A percentile compares a stretch with the other conserved stretches of the same genome.
These are phyloP conservation scores for Acephala macrosclerotiorum DNA, from an alignment of 2,329 filamentous ascomycete species.

Conservation along the genomic window DNA sequence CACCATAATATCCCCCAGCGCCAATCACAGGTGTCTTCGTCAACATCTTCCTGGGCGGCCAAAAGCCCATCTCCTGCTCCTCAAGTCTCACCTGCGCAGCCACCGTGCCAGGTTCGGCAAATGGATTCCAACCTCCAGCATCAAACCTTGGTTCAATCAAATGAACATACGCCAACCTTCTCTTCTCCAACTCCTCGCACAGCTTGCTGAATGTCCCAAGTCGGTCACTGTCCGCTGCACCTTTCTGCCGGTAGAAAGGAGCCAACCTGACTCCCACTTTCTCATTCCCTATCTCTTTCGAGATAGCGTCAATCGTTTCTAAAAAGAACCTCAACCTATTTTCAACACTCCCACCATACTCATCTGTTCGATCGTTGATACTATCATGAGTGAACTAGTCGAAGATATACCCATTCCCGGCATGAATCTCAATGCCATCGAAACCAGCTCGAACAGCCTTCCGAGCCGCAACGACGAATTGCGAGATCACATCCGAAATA, in stretches of 20 bases:
- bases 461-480: not conserved
- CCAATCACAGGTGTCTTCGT: conserved; percentile 46
- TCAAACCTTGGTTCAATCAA: not conserved
- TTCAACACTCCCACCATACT: not conserved
- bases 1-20: conserved; percentile 20
- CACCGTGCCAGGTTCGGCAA: not conserved
- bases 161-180: not conserved
- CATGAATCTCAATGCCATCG: not conserved
- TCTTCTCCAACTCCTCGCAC: not conserved
- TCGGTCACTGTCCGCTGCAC: not conserved
- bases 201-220: not conserved
- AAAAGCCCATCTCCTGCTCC: not conserved
- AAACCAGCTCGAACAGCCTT: not conserved
- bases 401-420: not conserved
- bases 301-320: not conserved
- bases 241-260: not conserved
- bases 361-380: not conserved
- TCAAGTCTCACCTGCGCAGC: not conserved
- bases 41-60: conserved; percentile 36
- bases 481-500: not conserved
- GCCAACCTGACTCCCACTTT: not conserved
- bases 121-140: not conserved
- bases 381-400: not conserved
- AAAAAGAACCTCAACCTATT: not conserved
- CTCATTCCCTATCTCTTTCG: not conserved